Evolutionary conservation across 2,329 filamentous ascomycete genomes (phyloP).

Genomic region (Leptographium lundbergii): DNA sequence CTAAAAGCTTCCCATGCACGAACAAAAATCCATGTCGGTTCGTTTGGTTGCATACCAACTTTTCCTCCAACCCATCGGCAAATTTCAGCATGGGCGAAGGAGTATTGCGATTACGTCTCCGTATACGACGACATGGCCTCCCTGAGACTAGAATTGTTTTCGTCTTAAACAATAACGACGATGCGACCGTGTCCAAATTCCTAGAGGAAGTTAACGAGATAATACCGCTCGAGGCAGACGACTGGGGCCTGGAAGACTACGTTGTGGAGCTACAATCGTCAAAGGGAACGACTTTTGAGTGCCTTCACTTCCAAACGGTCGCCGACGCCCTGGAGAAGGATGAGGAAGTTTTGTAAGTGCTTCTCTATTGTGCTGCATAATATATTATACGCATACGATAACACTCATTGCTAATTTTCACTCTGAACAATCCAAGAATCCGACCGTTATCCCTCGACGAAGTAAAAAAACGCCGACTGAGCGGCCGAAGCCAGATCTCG

Average conservation of each 20-base stretch:
- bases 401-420: background rate
- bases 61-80: background rate
- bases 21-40: background rate
- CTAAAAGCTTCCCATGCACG: background rate
- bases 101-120: slow-evolving; percentile 59
- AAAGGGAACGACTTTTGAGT: slow-evolving; percentile 60
- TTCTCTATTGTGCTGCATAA: background rate
- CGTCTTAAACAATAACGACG: slow-evolving; percentile 43
- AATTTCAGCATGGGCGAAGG: background rate
- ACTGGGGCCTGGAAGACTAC: slow-evolving; percentile 88
- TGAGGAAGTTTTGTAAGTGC: slow-evolving; percentile 64
- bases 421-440: slow-evolving; percentile 41
- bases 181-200: slow-evolving; percentile 62
- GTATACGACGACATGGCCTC: slow-evolving; percentile 59
- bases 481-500: slow-evolving; percentile 72
- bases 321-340: slow-evolving; percentile 62
- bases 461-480: slow-evolving; percentile 56
- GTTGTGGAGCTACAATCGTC: slow-evolving; percentile 55
- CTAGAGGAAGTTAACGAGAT: slow-evolving; percentile 68
- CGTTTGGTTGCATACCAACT: background rate
- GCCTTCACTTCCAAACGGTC: slow-evolving; percentile 71
- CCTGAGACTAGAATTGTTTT: slow-evolving; percentile 63
- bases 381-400: background rate
- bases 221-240: slow-evolving; percentile 64
- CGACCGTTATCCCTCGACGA: slow-evolving; percentile 67